Conservation (phyloP, 2,329 filamentous ascomycete genomes). For the Dendryphion nanum region DNA sequence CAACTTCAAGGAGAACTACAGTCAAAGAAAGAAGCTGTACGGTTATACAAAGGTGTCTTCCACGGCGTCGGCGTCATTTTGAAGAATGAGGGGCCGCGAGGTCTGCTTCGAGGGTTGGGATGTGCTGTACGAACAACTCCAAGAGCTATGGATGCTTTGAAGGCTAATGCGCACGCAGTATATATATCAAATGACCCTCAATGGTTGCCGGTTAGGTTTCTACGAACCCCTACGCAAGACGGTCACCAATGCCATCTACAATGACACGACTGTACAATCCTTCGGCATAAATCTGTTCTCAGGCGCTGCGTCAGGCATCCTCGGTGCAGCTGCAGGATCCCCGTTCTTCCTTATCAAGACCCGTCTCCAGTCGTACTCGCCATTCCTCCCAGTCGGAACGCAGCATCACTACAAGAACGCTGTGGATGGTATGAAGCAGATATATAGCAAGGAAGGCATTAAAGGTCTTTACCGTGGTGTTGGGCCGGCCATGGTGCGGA, state of each 20-base stretch:
- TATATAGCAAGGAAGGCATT: conserved; percentile 74
- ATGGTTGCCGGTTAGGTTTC: conserved; percentile 94
- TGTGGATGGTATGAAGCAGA: conserved; percentile 75
- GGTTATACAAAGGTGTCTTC: conserved; percentile 85
- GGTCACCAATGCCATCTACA: conserved; percentile 68
- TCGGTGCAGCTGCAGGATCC: conserved; percentile 88
- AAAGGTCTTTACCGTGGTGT: conserved; percentile 86
- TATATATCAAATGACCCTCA: conserved; percentile 92
- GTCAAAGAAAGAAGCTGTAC: conserved; percentile 76
- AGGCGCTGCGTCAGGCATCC: conserved; percentile 82
- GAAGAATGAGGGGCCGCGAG: conserved; percentile 81
- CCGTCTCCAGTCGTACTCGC: conserved; percentile 87
- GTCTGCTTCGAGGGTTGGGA: conserved; percentile 84
- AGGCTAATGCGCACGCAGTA: conserved; percentile 56
- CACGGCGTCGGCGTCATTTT: conserved; percentile 90
- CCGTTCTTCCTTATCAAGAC: conserved; percentile 99
- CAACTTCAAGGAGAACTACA: conserved; percentile 96
- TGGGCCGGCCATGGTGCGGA: conserved; percentile 90
- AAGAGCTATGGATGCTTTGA: too few species aligned
- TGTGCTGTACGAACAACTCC: conserved; percentile 60
- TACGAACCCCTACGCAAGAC: conserved; percentile 88
- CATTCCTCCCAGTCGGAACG: conserved; percentile 91
- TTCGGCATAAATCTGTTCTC: conserved; percentile 91
- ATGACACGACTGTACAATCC: conserved; percentile 73
- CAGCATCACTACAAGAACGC: conserved; percentile 91